A percentile compares a stretch with the other conserved stretches of the same genome.
Evolutionary conservation across 2,329 filamentous ascomycete genomes (phyloP).

Genomic region (Aureobasidium sp.): DNA sequence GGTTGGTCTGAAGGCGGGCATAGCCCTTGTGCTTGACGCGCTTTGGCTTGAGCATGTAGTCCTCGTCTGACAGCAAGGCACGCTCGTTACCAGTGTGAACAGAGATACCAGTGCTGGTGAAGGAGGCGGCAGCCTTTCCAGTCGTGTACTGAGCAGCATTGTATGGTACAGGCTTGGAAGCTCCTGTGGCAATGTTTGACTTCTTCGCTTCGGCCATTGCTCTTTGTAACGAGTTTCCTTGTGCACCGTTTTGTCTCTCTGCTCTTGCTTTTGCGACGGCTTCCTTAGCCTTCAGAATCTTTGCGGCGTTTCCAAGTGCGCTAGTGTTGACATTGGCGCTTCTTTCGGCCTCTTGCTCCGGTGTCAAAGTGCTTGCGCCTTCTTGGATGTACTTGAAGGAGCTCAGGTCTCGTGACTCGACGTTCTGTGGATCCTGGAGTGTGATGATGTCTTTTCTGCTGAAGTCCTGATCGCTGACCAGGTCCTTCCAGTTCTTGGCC

Average conservation of each 20-base stretch:
- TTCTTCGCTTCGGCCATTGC: slow-evolving; percentile 49
- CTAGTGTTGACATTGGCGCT: slow-evolving; percentile 60
- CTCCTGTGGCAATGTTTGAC: slow-evolving; percentile 35
- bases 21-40: slow-evolving; percentile 87
- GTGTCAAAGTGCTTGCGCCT: slow-evolving; percentile 58
- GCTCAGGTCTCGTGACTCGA: slow-evolving; percentile 71
- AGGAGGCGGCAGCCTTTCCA: slow-evolving; percentile 82
- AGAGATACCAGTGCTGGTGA: slow-evolving; percentile 89
- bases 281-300: slow-evolving; percentile 84
- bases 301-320: slow-evolving; percentile 69
- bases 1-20: slow-evolving; percentile 76
- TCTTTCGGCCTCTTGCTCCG: slow-evolving; percentile 61
- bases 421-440: slow-evolving; percentile 88
- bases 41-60: slow-evolving; percentile 90
- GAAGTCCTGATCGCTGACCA: slow-evolving; percentile 82
- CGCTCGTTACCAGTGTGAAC: slow-evolving; percentile 83
- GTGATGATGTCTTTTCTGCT: slow-evolving; percentile 88
- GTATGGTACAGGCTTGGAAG: slow-evolving; percentile 48
- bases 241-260: slow-evolving; percentile 47
- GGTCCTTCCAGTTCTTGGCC: slow-evolving; percentile 87
- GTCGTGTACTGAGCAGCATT: slow-evolving; percentile 90
- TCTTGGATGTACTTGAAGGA: slow-evolving; percentile 86
- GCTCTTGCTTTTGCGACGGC: slow-evolving; percentile 84
- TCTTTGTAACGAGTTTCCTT: slow-evolving; percentile 19
- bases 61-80: slow-evolving; percentile 82